Evolutionary conservation across 1,139 yeast genomes (phyloP), one percentile per base, ranked within the genome.

Genomic region (Hanseniaspora gamundiae): DNA sequence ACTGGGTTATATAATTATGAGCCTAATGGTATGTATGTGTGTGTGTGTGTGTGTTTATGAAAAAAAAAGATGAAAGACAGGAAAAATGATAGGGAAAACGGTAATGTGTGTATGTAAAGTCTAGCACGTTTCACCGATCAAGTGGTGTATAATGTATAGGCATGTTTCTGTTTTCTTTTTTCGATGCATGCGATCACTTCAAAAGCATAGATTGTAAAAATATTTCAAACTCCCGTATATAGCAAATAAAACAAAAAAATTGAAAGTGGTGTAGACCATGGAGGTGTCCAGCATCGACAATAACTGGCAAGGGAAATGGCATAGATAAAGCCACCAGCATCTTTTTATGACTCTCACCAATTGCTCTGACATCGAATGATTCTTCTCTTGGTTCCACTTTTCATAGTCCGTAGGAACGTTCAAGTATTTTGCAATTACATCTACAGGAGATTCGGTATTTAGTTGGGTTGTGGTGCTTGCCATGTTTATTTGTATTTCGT

Each of bases 271-370:
- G 30, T 44, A 44, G 8, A 44, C 46, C 16, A 29, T 17, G 4
- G 40, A 40, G 6, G 46, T 38, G 21, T 44, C 46, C 21, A 39
- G 22, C 43, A 41, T 44, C n/a, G 44, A 39, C 10, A 44, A 29
- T 22, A 44, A 31, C 24, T 41, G 43, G 19, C 46, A 44, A 3
- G 46, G 46, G 13, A 44, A 41, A 31, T 44, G 46, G 4, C 43
- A 41, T 19, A 41, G 21, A 27, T 44, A 44, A 11, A 44, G 22
- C 46, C 46, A 44, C 26, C 43, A 26, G 20, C 20, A 26, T 35
- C 43, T 22, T 38, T 38, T 8, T 14, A 30, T 20, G 35, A 19
- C 33, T 27, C 40, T 43, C 27, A 38, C 19, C 33, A 35, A 19
- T 13, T 41, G 39, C 16, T 14, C 28, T 10, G 40, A 21, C 17